Evolutionary conservation across 148 eudicot genomes (phyloP), one percentile per base, ranked within the genome.

Genomic region (Rheum nobile): DNA sequence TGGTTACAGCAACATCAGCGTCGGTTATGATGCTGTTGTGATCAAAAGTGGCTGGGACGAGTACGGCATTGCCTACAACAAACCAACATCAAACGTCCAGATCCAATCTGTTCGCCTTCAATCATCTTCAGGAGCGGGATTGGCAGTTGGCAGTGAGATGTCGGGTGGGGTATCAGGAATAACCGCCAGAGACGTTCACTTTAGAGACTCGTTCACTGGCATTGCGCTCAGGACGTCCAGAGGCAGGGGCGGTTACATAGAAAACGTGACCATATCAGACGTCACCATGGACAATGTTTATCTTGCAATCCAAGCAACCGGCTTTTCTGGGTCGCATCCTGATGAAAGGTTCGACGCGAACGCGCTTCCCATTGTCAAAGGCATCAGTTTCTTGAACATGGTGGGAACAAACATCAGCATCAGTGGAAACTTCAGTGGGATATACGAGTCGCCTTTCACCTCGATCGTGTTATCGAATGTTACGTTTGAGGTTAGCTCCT

Each of bases 11-110:
- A 86, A 89, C 84, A 83, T 89, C 61, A 89, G 83, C 78, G 77
- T 75, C 72, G 84, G 93, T 26, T 73, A 83, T 65, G 93, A 86
- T 78, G 87, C 86, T 29, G 65, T 89, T 67, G 85, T 74, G 14
- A 81, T 89, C 2, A 89, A 89, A 80, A 89, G 93, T 29, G 93
- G 93, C 19, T 89, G 93, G 93, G 93, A 89, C 10, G 87, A 89
- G 74, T 89, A 89, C 34, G 93, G 93, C 19, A 86, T 89, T 71
- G 52, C 87, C 19, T 85, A 83, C 54, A 72, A 70, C 34, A 80
- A 52, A 79, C 85, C 93, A 5, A 86, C 88, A 31, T 65, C 80
- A 48, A 35, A 80, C 41, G 83, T 89, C 31, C 84, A 83, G 52
- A 75, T 89, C 50, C 74, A 78, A 72, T 78, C 73, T 13, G 77